Conservation (phyloP, 108 stramenopile species). For the Skeletonema potamos region DNA sequence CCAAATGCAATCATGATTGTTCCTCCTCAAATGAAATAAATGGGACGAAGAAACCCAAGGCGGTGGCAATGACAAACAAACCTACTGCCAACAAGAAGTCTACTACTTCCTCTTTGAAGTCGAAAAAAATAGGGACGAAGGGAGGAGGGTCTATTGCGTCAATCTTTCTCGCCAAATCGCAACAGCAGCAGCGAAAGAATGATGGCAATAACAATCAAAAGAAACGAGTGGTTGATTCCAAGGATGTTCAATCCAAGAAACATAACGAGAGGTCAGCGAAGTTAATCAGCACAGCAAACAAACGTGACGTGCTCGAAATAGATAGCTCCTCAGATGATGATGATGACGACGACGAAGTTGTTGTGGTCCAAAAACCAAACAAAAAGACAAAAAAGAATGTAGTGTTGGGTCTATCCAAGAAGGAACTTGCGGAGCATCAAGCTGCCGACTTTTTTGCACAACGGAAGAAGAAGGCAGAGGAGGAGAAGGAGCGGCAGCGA, state of each 20-base stretch:
- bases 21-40: not conserved
- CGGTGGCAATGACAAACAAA: not conserved
- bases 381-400: not conserved
- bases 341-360: not conserved
- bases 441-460: slow-evolving; percentile 59
- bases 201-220: slow-evolving; percentile 6
- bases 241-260: slow-evolving; percentile 3
- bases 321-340: not conserved
- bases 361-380: not conserved
- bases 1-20: not conserved
- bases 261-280: not conserved
- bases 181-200: not conserved
- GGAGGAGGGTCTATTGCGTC: not conserved
- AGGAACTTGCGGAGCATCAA: slow-evolving; percentile 51
- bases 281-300: not conserved
- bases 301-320: not conserved
- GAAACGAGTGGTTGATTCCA: not conserved
- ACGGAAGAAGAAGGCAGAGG: slow-evolving; percentile 36
- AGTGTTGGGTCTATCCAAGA: slow-evolving; percentile 9
- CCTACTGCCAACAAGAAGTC: not conserved
- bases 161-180: slow-evolving; percentile 7
- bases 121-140: slow-evolving; percentile 2
- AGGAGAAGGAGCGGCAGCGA: slow-evolving; percentile 54
- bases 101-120: not conserved
- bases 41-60: not conserved